Evolutionary conservation across 192 early-diverging fungal species (phyloP).

Genomic region (Umbelopsis vinacea): DNA sequence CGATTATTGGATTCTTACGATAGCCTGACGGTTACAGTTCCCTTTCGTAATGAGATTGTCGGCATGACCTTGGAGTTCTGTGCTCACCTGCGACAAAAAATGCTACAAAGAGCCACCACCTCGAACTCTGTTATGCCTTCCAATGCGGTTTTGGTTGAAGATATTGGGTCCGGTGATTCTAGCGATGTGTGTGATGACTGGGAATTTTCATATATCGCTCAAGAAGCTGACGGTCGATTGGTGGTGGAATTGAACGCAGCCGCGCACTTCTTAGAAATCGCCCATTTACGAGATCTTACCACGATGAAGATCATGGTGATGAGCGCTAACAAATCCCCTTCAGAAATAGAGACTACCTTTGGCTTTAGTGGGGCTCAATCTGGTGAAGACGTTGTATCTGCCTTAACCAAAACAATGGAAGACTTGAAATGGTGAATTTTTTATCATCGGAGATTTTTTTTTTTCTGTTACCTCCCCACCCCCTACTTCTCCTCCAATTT

Average conservation of each 20-base stretch:
- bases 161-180: background rate
- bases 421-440: conserved; percentile 26
- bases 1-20: conserved; percentile 21
- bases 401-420: conserved; percentile 28
- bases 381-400: conserved; percentile 25
- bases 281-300: conserved; percentile 5
- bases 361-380: conserved; percentile 19
- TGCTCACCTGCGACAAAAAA: conserved; percentile 20
- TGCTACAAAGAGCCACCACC: background rate
- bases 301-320: conserved; percentile 30
- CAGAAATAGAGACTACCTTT: conserved; percentile 8
- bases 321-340: conserved; percentile 18
- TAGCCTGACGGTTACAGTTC: conserved; percentile 3
- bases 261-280: conserved; percentile 23
- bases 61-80: conserved; percentile 21
- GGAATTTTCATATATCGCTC: conserved; percentile 25
- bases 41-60: conserved; percentile 15
- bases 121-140: conserved; percentile 1
- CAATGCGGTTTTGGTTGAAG: conserved; percentile 7
- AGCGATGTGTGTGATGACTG: conserved; percentile 23
- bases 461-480: background rate
- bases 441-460: conserved; percentile 5
- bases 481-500: background rate
- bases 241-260: conserved; percentile 26
- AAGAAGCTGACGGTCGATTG: conserved; percentile 23